A percentile compares a stretch with the other conserved stretches of the same genome.
Evolutionary conservation across 2,329 filamentous ascomycete species (phyloP).

Genomic region (Penicillium sp.): DNA sequence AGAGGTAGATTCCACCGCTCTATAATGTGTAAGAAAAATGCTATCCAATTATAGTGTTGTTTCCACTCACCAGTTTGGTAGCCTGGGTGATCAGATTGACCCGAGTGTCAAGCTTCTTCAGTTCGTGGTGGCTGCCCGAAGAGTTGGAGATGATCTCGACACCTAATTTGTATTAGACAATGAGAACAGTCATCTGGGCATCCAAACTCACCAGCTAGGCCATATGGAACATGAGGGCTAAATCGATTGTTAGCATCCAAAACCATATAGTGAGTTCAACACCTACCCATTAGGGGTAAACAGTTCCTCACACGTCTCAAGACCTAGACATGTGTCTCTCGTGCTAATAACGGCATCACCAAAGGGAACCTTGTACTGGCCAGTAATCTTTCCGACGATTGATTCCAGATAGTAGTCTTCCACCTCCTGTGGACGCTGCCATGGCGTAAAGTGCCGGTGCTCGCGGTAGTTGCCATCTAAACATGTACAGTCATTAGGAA

Average conservation of each 20-base stretch:
- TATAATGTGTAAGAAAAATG: neutral
- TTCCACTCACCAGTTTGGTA: conserved; percentile 42
- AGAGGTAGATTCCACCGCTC: conserved; percentile 52
- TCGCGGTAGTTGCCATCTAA: conserved; percentile 62
- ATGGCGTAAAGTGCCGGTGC: conserved; percentile 62
- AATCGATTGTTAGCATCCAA: neutral
- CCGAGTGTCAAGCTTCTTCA: conserved; percentile 64
- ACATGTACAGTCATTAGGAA: neutral
- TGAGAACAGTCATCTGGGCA: neutral
- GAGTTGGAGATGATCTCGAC: conserved; percentile 71
- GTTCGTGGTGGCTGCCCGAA: conserved; percentile 64
- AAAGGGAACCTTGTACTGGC: conserved; percentile 59
- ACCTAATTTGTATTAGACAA: conserved; percentile 29
- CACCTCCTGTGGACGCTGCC: conserved; percentile 54
- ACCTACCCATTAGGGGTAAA: conserved; percentile 54
- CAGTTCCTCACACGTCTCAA: conserved; percentile 67
- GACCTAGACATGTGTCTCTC: conserved; percentile 61
- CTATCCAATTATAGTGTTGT: no score
- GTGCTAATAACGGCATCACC: conserved; percentile 66
- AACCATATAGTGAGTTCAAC: neutral
- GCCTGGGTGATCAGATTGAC: conserved; percentile 65
- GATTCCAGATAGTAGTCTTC: conserved; percentile 65
- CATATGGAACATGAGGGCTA: conserved; percentile 43
- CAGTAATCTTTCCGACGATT: conserved; percentile 56
- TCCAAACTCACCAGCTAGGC: conserved; percentile 48